These are phyloP conservation scores for Ophiocordyceps camponoti-leonardi DNA, from an alignment of 2,329 filamentous ascomycete genomes.

Conservation along the genomic window DNA sequence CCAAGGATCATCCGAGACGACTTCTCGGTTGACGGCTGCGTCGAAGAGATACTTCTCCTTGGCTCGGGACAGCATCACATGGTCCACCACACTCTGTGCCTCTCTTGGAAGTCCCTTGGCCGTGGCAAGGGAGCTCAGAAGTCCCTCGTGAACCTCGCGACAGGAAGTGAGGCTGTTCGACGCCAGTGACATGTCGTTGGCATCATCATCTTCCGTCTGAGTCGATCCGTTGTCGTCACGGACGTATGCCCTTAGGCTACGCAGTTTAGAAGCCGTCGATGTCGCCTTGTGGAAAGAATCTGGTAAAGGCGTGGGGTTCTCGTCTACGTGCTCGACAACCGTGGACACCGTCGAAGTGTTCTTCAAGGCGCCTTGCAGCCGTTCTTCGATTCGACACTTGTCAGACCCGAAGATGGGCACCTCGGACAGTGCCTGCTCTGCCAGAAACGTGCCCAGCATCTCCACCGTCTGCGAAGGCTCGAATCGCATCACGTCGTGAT, in stretches of 20 bases:
- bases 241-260: slow-evolving; percentile 23
- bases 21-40: slow-evolving; percentile 43
- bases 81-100: slow-evolving; percentile 35
- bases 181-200: slow-evolving; percentile 19
- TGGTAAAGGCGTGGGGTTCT: slow-evolving; percentile 18
- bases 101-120: slow-evolving; percentile 29
- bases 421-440: slow-evolving; percentile 34
- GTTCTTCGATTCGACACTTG: slow-evolving; percentile 22
- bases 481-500: slow-evolving; percentile 40
- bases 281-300: slow-evolving; percentile 22
- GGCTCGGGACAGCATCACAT: slow-evolving; percentile 41
- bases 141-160: slow-evolving; percentile 38
- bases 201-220: slow-evolving; percentile 6
- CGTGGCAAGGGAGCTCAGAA: slow-evolving; percentile 27
- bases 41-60: slow-evolving; percentile 48
- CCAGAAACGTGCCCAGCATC: slow-evolving; percentile 35
- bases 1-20: slow-evolving; percentile 58
- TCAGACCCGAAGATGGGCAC: slow-evolving; percentile 39
- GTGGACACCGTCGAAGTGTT: slow-evolving; percentile 15
- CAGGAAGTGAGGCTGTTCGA: slow-evolving; percentile 27
- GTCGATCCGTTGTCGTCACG: slow-evolving; percentile 11
- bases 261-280: slow-evolving; percentile 31
- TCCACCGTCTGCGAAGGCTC: slow-evolving; percentile 33
- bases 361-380: slow-evolving; percentile 24
- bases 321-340: slow-evolving; percentile 18